Evolutionary conservation across 305 asterid genomes (phyloP), one percentile per base, ranked within the genome.

Genomic region (Fraxinus greggii): DNA sequence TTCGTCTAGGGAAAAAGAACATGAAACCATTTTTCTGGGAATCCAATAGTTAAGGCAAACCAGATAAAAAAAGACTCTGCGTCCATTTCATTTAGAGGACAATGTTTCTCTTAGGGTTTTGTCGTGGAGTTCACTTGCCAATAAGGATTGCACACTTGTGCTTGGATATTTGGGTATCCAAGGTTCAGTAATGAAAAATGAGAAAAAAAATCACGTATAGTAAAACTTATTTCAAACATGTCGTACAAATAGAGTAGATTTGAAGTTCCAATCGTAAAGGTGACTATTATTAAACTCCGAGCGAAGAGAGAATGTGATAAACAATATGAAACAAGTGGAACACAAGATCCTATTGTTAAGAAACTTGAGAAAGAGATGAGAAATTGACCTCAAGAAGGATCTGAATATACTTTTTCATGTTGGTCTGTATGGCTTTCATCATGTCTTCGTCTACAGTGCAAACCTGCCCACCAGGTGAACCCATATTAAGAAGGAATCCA

Each of bases 401-500:
- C 88, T 92, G 97, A 78, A 93, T 92, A 83, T 97, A 97, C 87
- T 90, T 93, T 80, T 94, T 94, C 93, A 97, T 91, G 91, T 86
- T 90, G 61, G 95, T 82, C 81, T 95, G 98, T 79, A 97, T 93
- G 72, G 98, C 92, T 92, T 89, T 95, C 84, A 91, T 90, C 98
- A 95, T 89, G 86, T 97, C 98, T 86, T 88, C 95, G 87, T 95
- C 98, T 79, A 93, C 99, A 75, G 92, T 89, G 90, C 97, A 92
- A 82, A 97, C 89, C 85, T 89, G 92, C 72, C 97, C 97, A 80
- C 98, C 98, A 72, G 98, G 98, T 80, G 98, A 93, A 35, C 97
- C 98, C 91, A 95, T 85, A 85, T 97, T 97, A 88, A 97, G 93
- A 86, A 95, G 93, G 82, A 90, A 93, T 48, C 99, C 99, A 80